phyloP scores from a whole-genome alignment of 441 rosid species.

The Pelargonium cotyledonis region DNA sequence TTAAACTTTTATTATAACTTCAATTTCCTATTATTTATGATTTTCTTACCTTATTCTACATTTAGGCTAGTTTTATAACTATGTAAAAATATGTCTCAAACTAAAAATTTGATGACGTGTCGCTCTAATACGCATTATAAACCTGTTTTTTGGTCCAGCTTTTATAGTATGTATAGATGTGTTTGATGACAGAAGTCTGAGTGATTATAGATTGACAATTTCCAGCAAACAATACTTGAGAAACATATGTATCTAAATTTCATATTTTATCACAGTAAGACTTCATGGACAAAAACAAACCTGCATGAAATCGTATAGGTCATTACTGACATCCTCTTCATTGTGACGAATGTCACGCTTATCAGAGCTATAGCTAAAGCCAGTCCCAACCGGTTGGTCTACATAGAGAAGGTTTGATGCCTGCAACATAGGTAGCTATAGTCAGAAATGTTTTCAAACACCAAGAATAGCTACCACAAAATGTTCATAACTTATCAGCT shows the following conservation, averaged over 20 bases:
- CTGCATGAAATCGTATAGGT: conserved; percentile 90
- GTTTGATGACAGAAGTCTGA: too few species aligned
- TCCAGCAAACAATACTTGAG: background rate
- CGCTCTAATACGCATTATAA: too few species aligned
- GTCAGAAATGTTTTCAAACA: background rate
- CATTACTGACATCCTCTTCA: conserved; percentile 79
- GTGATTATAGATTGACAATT: too few species aligned
- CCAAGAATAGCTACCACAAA: background rate
- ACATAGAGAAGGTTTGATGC: conserved; percentile 86
- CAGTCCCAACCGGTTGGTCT: conserved; percentile 95
- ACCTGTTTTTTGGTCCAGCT: too few species aligned
- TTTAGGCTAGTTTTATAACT: too few species aligned
- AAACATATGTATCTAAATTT: background rate
- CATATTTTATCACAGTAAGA: background rate
- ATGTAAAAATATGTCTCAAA: too few species aligned
- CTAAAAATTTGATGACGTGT: too few species aligned
- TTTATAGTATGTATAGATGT: too few species aligned
- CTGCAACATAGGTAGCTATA: conserved; percentile 34
- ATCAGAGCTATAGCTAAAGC: conserved; percentile 84
- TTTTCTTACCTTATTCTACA: too few species aligned
- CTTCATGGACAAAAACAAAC: conserved; percentile 29
- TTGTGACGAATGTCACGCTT: conserved; percentile 73
- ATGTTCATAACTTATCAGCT: background rate
- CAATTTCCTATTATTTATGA: too few species aligned
- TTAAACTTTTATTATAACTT: too few species aligned